Evolutionary conservation across 169 alveolate species (phyloP), one percentile per base, ranked within the genome.

Genomic region (Cryptosporidium ryanae): DNA sequence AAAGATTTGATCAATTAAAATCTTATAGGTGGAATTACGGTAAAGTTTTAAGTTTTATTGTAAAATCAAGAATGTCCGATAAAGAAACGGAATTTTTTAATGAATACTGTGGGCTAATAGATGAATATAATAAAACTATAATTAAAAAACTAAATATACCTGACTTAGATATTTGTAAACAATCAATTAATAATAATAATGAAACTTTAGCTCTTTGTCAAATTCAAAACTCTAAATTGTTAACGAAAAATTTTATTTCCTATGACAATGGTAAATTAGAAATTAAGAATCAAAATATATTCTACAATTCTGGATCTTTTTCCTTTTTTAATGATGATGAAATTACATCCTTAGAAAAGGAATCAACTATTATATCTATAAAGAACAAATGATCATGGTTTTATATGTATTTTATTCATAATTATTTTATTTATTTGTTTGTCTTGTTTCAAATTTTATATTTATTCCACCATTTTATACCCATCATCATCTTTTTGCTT

Each of bases 1-100:
- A 76, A 76, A 76, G 87, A 59, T 59, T 25, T 59, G 71, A 76
- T 76, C 87, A 76, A 17, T 27, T 76, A 76, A 76, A 76, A 44
- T 7, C 59, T 23, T 61, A 76, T 38, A 55, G 87, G n/a, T 76
- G 87, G 87, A 76, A 76, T 76, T 8, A 54, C 31, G 87, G 87
- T 17, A 59, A 32, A 44, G 10, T 31, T 10, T 61, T 76, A 55
- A 31, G 3, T 18, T 17, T 15, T 31, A 65, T 34, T 10, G 21
- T 76, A 6, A 29, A n/a, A 25, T 76, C 87, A 34, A 76, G 68
- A 76, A 76, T 32, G n/a, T 76, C 87, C 15, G 21, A 34, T 27
- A 59, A 34, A 23, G 87, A 76, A 61, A 54, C 18, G 5, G 15
- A 38, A 1, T 76, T 76, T n/a, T 76, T 76, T 34, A 13, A 76